Conservation (phyloP, 306 rosid species). For the Purshia tridentata region DNA sequence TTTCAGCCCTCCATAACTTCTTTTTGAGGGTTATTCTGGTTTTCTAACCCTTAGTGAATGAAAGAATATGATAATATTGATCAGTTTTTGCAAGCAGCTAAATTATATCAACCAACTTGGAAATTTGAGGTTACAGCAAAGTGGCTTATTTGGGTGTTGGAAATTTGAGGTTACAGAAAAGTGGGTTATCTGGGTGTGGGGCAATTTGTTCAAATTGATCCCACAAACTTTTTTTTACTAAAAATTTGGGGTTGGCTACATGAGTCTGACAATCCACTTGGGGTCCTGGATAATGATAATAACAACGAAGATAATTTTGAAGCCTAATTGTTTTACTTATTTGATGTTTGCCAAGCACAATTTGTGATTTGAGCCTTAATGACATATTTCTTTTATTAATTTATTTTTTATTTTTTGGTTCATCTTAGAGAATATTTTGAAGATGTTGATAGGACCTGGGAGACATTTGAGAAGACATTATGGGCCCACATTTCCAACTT, state of each 20-base stretch:
- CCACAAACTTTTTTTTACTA: too few species aligned
- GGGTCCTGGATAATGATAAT: slow-evolving; percentile 8
- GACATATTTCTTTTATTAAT: slow-evolving; percentile 20
- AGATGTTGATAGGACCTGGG: slow-evolving; percentile 95
- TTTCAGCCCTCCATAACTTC: background rate
- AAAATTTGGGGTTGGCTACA: background rate
- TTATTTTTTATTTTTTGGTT: slow-evolving; percentile 22
- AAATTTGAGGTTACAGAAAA: too few species aligned
- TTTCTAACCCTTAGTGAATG: background rate
- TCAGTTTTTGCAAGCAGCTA: background rate
- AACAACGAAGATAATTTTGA: background rate
- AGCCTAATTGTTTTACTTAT: slow-evolving; percentile 10
- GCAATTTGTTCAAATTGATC: background rate
- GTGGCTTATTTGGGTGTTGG: too few species aligned
- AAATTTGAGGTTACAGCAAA: too few species aligned
- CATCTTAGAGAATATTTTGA: slow-evolving; percentile 80
- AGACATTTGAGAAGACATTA: slow-evolving; percentile 87
- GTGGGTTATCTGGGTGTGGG: background rate
- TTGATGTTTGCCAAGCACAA: background rate
- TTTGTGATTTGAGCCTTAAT: slow-evolving; percentile 12
- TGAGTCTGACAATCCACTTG: background rate
- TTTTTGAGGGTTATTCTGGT: background rate
- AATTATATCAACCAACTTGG: background rate
- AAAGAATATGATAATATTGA: background rate
- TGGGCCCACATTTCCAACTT: slow-evolving; percentile 88